Evolutionary conservation across 176 grass and related monocot species (phyloP), one percentile per base, ranked within the genome.

Genomic region (Hsuehochloa calcarea): DNA sequence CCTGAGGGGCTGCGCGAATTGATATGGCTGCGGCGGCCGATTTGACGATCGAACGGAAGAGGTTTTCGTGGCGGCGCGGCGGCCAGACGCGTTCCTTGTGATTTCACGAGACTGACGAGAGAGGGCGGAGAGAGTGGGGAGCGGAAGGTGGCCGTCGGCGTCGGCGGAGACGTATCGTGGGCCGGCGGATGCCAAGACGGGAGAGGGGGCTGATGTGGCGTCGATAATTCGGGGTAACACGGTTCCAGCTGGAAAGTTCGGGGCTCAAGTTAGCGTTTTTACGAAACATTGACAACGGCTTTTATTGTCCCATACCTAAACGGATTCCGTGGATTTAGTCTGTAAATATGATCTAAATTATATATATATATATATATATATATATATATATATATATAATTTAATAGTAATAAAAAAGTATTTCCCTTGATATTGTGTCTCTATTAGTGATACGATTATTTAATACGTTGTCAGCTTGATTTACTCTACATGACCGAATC

Each of bases 181-280:
- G 14, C 15, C 62, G 35, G 64, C 49, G 43, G 70, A 25, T 23
- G 38, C 26, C n/a, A 35, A n/a, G 73, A 7, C n/a, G n/a, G 14
- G 59, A 3, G 25, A 52, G 3, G 13, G 29, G 52, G 84, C 29
- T 80, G 75, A 86, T 19, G 66, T 80, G 84, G 84, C 73, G 35
- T 12, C 72, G 62, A 59, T 77, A 7, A 4, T 77, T 5, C 1
- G 31, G 58, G 16, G 23, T 27, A 52, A 60, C 52, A 43, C 37
- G 43, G 14, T 4, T 85, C 65, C 52, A 37, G 51, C 74, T 35
- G 74, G 58, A 45, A 62, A 70, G 20, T 70, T 70, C 20, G 51
- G 74, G 54, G 47, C 10, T 12, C 65, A 55, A 41, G 34, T 87
- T 73, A 67, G 44, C 63, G 29, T 29, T 29, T 29, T 29, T 29